Evolutionary conservation across 768 basidiomycete genomes (phyloP).

Genomic region (Suillus alpinus): DNA sequence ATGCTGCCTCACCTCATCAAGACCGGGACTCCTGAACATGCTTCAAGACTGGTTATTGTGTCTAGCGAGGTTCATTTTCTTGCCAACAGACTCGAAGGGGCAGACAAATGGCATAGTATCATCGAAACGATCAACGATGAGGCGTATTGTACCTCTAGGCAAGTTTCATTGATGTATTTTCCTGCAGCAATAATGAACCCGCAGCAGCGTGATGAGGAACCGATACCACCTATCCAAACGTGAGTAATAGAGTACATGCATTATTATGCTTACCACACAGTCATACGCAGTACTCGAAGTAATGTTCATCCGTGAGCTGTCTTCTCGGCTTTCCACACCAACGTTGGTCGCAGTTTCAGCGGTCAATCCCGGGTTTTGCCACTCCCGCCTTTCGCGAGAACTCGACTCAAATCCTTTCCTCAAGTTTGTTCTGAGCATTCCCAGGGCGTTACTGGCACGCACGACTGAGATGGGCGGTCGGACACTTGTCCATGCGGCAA

Average conservation of each 20-base stretch:
- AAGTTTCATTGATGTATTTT: conserved; percentile 7
- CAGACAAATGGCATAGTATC: conserved; percentile 21
- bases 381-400: conserved; percentile 28
- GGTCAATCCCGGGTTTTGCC: conserved; percentile 35
- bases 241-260: conserved; percentile 2
- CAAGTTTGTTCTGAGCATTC: background rate
- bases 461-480: conserved; percentile 35
- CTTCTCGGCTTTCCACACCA: conserved; percentile 26
- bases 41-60: conserved; percentile 29
- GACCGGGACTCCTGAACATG: conserved; percentile 19
- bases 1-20: conserved; percentile 35
- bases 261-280: background rate
- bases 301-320: conserved; percentile 36
- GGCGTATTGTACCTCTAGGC: conserved; percentile 25
- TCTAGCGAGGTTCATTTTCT: conserved; percentile 28
- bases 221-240: conserved; percentile 27
- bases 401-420: conserved; percentile 10
- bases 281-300: conserved; percentile 29
- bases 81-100: conserved; percentile 10
- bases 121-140: conserved; percentile 26
- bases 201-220: conserved; percentile 20
- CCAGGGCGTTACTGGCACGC: conserved; percentile 25
- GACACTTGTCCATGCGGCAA: conserved; percentile 32
- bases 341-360: conserved; percentile 29
- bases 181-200: conserved; percentile 1